Evolutionary conservation across 345 rosid species (phyloP).

Genomic region (Turritis glabra): DNA sequence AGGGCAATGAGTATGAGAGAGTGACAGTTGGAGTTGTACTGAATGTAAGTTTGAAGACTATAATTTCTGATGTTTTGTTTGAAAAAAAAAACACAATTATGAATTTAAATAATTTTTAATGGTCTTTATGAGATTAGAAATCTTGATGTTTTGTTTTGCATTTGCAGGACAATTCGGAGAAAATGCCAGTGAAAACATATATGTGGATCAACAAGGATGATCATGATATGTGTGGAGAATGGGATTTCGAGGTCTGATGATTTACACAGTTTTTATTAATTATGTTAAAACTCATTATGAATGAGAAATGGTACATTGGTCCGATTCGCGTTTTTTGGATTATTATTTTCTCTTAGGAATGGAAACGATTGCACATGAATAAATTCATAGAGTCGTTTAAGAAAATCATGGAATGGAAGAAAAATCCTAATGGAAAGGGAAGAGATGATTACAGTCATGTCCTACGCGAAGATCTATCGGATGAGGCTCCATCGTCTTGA

Average conservation of each 20-base stretch:
- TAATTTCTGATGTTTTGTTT: neutral
- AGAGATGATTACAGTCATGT: slow-evolving; percentile 36
- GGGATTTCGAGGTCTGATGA: slow-evolving; percentile 79
- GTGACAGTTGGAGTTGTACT: slow-evolving; percentile 51
- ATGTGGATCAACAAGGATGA: slow-evolving; percentile 64
- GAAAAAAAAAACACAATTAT: neutral
- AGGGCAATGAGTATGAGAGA: slow-evolving; percentile 74
- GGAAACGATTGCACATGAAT: slow-evolving; percentile 58
- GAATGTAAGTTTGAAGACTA: slow-evolving; percentile 41
- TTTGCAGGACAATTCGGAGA: slow-evolving; percentile 56
- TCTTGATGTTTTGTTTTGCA: neutral
- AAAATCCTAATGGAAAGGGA: slow-evolving; percentile 59
- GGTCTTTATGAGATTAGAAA: neutral
- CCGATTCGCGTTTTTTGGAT: neutral
- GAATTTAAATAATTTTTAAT: neutral
- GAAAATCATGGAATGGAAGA: slow-evolving; percentile 58
- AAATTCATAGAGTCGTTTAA: slow-evolving; percentile 53
- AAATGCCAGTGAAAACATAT: slow-evolving; percentile 59
- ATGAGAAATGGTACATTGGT: neutral
- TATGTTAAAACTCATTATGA: neutral
- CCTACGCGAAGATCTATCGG: neutral
- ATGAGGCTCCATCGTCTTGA: slow-evolving; percentile 8
- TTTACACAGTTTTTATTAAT: neutral
- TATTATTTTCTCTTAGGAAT: slow-evolving; percentile 46
- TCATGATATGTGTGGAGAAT: slow-evolving; percentile 72